Percentiles rank a stretch among this genome's conserved stretches.
phyloP scores from a whole-genome alignment of 768 basidiomycete genomes.

The Phylloporus arenicola region DNA sequence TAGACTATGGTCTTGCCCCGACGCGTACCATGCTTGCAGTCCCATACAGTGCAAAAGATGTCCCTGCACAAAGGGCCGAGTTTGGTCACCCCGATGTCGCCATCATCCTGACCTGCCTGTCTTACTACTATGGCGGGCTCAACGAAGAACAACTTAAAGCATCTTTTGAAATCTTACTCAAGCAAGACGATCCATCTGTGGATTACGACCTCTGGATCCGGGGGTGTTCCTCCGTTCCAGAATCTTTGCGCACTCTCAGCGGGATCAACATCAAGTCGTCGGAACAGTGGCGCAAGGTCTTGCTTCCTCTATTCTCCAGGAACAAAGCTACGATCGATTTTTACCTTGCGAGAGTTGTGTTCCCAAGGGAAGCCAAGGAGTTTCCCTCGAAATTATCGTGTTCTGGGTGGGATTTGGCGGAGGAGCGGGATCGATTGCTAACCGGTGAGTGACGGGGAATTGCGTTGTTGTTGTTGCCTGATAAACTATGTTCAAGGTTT shows the following conservation, averaged over 20 bases:
- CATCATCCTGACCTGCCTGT: slow-evolving; percentile 12
- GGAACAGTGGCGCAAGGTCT: slow-evolving; percentile 8
- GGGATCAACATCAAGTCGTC: slow-evolving; percentile 26
- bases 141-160: slow-evolving; percentile 12
- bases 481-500: slow-evolving; percentile 7
- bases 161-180: slow-evolving; percentile 15
- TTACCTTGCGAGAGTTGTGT: slow-evolving; percentile 22
- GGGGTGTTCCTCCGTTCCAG: slow-evolving; percentile 10
- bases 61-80: slow-evolving; percentile 21
- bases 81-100: slow-evolving; percentile 26
- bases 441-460: slow-evolving; percentile 10
- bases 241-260: slow-evolving; percentile 7
- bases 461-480: background rate
- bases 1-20: slow-evolving; percentile 20
- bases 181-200: slow-evolving; percentile 16
- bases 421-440: slow-evolving; percentile 12
- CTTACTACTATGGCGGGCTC: slow-evolving; percentile 27
- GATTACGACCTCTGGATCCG: slow-evolving; percentile 22
- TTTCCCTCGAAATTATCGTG: slow-evolving; percentile 17
- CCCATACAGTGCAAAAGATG: slow-evolving; percentile 27
- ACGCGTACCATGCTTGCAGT: slow-evolving; percentile 21
- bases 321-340: slow-evolving; percentile 25
- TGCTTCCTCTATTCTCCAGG: slow-evolving; percentile 13
- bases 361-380: slow-evolving; percentile 24
- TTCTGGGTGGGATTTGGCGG: slow-evolving; percentile 27